phyloP scores from a whole-genome alignment of 148 eudicot species.

The Diospyros lotus region DNA sequence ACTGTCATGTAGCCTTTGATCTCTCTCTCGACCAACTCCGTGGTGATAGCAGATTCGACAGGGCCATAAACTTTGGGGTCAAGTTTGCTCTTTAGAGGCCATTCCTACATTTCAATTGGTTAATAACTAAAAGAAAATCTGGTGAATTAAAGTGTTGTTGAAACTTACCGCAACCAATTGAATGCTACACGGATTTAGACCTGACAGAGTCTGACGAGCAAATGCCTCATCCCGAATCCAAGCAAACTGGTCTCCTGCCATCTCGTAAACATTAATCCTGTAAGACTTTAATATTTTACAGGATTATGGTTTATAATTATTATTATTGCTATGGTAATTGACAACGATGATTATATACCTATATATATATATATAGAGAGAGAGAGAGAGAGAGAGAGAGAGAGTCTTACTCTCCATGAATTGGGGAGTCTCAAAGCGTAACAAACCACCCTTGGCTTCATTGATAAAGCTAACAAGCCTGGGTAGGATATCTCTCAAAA shows the following conservation, averaged over 20 bases:
- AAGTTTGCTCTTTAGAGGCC: slow-evolving; percentile 68
- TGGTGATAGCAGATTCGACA: slow-evolving; percentile 62
- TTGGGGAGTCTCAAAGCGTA: slow-evolving; percentile 51
- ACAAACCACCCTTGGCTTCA: slow-evolving; percentile 18
- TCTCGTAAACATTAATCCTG: background rate
- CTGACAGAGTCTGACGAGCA: slow-evolving; percentile 75
- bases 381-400: background rate
- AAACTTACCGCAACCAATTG: slow-evolving; percentile 55
- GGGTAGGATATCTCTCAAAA: slow-evolving; percentile 34
- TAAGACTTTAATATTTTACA: too few species aligned
- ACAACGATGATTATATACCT: too few species aligned
- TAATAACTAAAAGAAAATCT: background rate
- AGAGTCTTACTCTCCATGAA: slow-evolving; percentile 31
- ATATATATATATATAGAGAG: too few species aligned
- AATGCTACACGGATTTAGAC: slow-evolving; percentile 62
- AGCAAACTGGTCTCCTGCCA: slow-evolving; percentile 46
- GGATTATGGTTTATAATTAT: too few species aligned
- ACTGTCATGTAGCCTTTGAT: slow-evolving; percentile 46
- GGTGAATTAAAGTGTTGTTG: background rate
- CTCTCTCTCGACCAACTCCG: slow-evolving; percentile 40
- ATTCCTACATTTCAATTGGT: slow-evolving; percentile 34
- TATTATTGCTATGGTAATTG: too few species aligned
- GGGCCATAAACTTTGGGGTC: slow-evolving; percentile 71
- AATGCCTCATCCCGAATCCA: slow-evolving; percentile 85
- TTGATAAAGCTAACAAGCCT: slow-evolving; percentile 38